Evolutionary conservation across 345 rosid species (phyloP).

Genomic region (Ailanthus altissimus): DNA sequence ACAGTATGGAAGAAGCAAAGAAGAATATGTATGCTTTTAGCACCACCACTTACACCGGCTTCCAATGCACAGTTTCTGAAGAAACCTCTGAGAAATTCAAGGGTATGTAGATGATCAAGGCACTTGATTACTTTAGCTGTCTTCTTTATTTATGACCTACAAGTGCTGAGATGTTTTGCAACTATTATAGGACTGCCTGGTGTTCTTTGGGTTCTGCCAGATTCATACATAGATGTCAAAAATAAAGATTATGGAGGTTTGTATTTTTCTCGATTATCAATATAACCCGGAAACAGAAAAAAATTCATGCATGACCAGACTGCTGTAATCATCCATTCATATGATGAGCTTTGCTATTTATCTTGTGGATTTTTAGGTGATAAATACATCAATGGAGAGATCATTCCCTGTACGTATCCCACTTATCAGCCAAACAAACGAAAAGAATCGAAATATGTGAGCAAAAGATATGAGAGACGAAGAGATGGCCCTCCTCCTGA

Average conservation of each 20-base stretch:
- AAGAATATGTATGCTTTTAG: slow-evolving; percentile 96
- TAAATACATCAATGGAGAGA: slow-evolving; percentile 92
- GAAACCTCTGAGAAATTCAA: slow-evolving; percentile 91
- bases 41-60: slow-evolving; percentile 90
- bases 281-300: neutral
- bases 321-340: neutral
- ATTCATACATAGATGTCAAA: slow-evolving; percentile 92
- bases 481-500: slow-evolving; percentile 86
- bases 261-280: neutral
- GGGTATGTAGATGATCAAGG: slow-evolving; percentile 38
- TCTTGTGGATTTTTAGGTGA: slow-evolving; percentile 50
- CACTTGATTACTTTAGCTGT: neutral
- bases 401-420: slow-evolving; percentile 86
- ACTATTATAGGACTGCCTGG: slow-evolving; percentile 82
- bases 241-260: slow-evolving; percentile 98
- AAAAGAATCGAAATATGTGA: slow-evolving; percentile 56
- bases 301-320: neutral
- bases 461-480: slow-evolving; percentile 72
- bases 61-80: slow-evolving; percentile 84
- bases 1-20: slow-evolving; percentile 96
- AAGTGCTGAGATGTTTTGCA: neutral
- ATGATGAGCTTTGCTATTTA: neutral
- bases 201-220: slow-evolving; percentile 96
- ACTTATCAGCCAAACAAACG: slow-evolving; percentile 90
- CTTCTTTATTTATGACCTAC: neutral